Percentiles rank a stretch among this genome's conserved stretches.
Conservation (phyloP, 179 eudicot genomes). For the Silene coronaria region DNA sequence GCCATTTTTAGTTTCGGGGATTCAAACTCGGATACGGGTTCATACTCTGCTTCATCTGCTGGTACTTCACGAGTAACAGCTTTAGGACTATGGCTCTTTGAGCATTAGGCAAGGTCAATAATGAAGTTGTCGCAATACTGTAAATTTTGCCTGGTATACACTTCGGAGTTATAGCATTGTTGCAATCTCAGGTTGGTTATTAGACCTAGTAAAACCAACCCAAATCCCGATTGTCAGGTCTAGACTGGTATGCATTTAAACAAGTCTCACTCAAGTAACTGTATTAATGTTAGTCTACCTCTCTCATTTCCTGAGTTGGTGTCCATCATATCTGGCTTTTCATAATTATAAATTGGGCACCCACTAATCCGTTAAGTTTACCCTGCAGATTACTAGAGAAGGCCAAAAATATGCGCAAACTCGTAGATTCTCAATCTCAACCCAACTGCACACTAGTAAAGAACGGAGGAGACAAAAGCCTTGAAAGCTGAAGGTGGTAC, state of each 20-base stretch:
- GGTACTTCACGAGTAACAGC: too few relatives aligned
- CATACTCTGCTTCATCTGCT: not conserved
- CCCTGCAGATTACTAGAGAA: slow-evolving; percentile 23
- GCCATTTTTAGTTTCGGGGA: slow-evolving; percentile 1
- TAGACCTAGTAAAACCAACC: too few relatives aligned
- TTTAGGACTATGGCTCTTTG: slow-evolving; percentile 13
- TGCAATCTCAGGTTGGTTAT: too few relatives aligned
- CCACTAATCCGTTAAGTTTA: slow-evolving; percentile 4
- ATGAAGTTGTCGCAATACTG: not conserved
- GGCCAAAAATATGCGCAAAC: not conserved
- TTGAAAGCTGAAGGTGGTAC: not conserved
- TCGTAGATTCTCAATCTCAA: not conserved
- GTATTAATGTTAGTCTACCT: too few relatives aligned
- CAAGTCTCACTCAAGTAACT: too few relatives aligned
- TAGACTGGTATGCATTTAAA: too few relatives aligned
- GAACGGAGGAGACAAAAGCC: not conserved
- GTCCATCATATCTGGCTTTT: not conserved
- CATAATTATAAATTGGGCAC: not conserved
- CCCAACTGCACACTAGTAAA: not conserved
- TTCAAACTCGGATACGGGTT: not conserved
- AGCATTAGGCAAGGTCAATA: slow-evolving; percentile 1
- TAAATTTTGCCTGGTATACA: too few relatives aligned
- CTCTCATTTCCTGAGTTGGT: not conserved
- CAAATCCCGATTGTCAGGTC: too few relatives aligned
- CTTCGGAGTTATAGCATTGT: too few relatives aligned